Base-by-base conservation (phyloP, 148 eudicot species). In the Hydrangea macrophylla region DNA sequence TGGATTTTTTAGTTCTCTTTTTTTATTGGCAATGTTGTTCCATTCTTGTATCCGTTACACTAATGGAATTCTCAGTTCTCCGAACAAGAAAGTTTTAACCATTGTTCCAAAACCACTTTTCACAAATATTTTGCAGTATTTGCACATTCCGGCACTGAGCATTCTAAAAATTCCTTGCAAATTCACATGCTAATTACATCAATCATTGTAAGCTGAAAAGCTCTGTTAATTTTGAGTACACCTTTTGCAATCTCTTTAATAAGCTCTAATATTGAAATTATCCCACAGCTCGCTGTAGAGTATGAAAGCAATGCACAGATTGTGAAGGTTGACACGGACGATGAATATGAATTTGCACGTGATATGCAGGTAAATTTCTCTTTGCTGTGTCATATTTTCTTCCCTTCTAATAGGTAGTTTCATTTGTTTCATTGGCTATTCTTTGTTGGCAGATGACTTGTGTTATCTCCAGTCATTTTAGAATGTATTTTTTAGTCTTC, bases 251-350 rank as follows among this genome's bases (percentile, higher is more conserved):
- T 32, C 6, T 64, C 42, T 66, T 68, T 35, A 42, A 60, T 3
- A 48, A 31, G n/a, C 32, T n/a, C 60, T 59, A 31, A 65, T 40
- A 67, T 57, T 55, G 71, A 57, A 32, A 54, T 63, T 62, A 25
- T 63, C 37, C 44, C 61, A 61, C 85, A 94, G 99, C 93, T 91
- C 68, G 96, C 96, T 48, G 97, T 94, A 56, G 99, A 94, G 80
- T 90, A 94, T 37, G 96, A 91, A 81, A 82, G 68, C 60, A 88
- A 83, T 68, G 89, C 87, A 42, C 8, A 85, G 45, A 85, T 94
- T 32, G 88, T 94, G 71, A 94, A 94, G 82, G 97, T 94, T 53
- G 91, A 94, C 76, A 94, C 99, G 1, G 99, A 94, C 73, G 93
- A 94, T 55, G 99, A 94, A 79, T 91, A 88, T 64, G 92, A 91